Evolutionary conservation across 345 rosid species (phyloP), one percentile per base, ranked within the genome.

Genomic region (Microthlaspi erraticum): DNA sequence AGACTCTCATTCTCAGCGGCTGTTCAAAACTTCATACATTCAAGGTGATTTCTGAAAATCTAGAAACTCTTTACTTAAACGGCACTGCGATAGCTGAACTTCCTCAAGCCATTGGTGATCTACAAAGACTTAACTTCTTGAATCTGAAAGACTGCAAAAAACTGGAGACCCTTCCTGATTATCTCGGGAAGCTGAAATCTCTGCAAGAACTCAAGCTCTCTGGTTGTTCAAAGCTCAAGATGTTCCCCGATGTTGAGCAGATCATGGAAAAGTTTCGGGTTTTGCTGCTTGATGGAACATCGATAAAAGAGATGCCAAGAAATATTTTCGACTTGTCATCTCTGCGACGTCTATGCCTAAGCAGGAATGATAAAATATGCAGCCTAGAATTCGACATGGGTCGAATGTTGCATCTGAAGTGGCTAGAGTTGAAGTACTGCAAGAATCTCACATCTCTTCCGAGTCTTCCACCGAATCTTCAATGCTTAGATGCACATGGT

Each of bases 181-280:
- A 5, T 64, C 50, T 73, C 1, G 32, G 77, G 23, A 20, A 26
- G 13, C 60, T 73, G 3, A 48, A 8, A 10, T 57, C 52, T 12
- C 71, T 73, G 32, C 23, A 66, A 57, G 77, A 73, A 36, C 52
- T 72, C 29, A 72, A 41, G 33, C 45, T 72, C 14, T 72, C 77
- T 20, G 3, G 43, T n/a, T 72, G 70, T 20, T 44, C 41, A 20
- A 8, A 64, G 42, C 49, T 72, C 5, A 13, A 63, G 6, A 20
- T 0, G 5, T 36, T 72, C 1, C 50, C 76, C 0, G 23, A 20
- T n/a, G 63, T 10, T 10, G 20, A 9, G 9, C 53, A 41, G 19
- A 57, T 2, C 2, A 31, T 9, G 43, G 61, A 20, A 16, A 43
- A 8, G 1, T 13, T 72, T n/a, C 19, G 49, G 64, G 29, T 44